A percentile compares a stretch with the other conserved stretches of the same genome.
These are phyloP conservation scores for Xerocomellus intermedius DNA, from an alignment of 768 basidiomycete species.

Conservation along the genomic window DNA sequence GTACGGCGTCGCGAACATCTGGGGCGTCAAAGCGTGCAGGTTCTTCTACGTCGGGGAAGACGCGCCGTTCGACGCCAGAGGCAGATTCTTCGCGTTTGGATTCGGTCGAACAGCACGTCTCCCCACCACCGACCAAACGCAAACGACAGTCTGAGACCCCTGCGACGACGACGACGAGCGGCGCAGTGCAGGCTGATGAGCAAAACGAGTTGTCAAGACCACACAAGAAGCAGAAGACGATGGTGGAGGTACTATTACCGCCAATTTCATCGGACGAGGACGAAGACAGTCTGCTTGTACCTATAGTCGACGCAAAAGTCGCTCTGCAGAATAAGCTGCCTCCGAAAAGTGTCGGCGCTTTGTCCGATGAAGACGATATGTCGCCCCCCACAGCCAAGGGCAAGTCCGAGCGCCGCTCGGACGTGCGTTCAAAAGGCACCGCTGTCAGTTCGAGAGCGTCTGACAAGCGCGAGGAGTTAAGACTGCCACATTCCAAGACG, in stretches of 20 bases:
- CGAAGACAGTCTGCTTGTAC: neutral
- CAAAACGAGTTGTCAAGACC: conserved; percentile 6
- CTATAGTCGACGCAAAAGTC: neutral
- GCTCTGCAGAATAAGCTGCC: neutral
- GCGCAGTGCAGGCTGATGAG: neutral
- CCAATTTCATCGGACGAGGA: conserved; percentile 15
- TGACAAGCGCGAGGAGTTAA: neutral
- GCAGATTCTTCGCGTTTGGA: conserved; percentile 8
- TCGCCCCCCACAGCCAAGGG: conserved; percentile 4
- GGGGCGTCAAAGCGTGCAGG: conserved; percentile 14
- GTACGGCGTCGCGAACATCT: conserved; percentile 17
- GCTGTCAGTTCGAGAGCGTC: neutral
- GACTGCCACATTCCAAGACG: neutral
- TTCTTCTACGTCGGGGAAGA: conserved; percentile 11
- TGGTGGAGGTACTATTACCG: conserved; percentile 6
- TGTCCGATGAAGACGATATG: conserved; percentile 2
- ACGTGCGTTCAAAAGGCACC: neutral
- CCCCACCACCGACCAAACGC: conserved; percentile 11
- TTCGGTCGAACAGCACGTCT: neutral
- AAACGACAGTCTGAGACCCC: conserved; percentile 3
- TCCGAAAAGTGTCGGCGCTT: neutral
- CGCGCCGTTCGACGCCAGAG: conserved; percentile 16
- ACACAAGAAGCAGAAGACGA: conserved; percentile 21
- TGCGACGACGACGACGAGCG: neutral
- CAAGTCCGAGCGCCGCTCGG: neutral